Evolutionary conservation across 1,284 basidiomycete genomes (phyloP), one percentile per base, ranked within the genome.

Genomic region (Ceratobasidium sp.): DNA sequence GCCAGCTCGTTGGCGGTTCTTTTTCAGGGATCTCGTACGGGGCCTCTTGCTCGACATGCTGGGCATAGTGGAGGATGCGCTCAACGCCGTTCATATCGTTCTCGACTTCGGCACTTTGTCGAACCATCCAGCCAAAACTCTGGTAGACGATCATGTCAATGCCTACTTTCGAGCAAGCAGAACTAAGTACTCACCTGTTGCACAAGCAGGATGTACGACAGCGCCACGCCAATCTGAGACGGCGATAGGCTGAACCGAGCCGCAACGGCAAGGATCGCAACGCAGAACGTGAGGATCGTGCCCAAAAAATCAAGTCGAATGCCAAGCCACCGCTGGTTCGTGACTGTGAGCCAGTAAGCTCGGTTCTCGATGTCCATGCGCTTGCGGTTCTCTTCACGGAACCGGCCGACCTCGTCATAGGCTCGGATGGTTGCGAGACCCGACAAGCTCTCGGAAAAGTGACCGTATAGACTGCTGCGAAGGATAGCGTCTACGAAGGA

Each of bases 61-160:
- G 88, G 44, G 92, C 91, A 81, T 97, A 97, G 83, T 96, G 89
- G 2, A 94, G 86, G 44, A 96, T 88, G 62, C 94, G 91, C 84
- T 97, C 96, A 4, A 96, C 94, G 33, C 92, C 92, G 83, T 96
- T 96, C 93, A 97, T 96, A 84, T 96, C 90, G 83, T 97, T 96
- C 84, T 88, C 87, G 54, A 87, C 86, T 79, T 88, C 87, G 57
- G 86, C 93, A 69, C 89, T 88, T 83, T 96, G 95, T 30, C 94
- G 90, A 65, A 96, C 91, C 82, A 96, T 88, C 93, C 91, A 95
- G 18, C 92, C 91, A 82, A 96, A 96, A 0, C 89, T 84, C 88
- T 90, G 80, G 14, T 52, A 33, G 12, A 68, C 50, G 70, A 50
- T 80, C 3, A 78, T 78, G 54, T 74, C 50, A 79, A 50, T n/a